Base-by-base conservation (phyloP, 768 basidiomycete species). In the Tubosaeta sp. region DNA sequence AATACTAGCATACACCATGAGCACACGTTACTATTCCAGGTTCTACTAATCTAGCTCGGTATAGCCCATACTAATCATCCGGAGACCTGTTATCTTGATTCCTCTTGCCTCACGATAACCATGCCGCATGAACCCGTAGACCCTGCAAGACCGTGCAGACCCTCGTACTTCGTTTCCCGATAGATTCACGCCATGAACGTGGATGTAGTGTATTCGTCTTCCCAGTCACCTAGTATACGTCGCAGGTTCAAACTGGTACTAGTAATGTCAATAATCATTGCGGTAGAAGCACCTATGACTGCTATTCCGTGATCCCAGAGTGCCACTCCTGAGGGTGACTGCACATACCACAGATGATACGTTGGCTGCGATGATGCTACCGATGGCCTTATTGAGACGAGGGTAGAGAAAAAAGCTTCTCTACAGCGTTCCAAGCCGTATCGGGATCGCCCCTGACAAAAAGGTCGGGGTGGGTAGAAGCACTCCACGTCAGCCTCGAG, bases 401-500 rank as follows among this genome's bases (percentile, higher is more conserved):
- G 8, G 25, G 25, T 4, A 8, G 25, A 34, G 42, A 35, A 38
- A 59, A 55, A n/a, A 61, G 57, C 3, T 6, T 25, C 6, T 38
- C 27, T 2, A 61, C 51, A 32, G 36, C 57, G 0, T 40, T 1
- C 60, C 60, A 61, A 45, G 60, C 60, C 14, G 14, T 27, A 0
- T 46, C 31, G 30, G 16, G 3, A 19, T 21, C 14, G 11, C 30
- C 43, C 11, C 0, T 11, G 35, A 1, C 2, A 25, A 61, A 52
- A 19, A 45, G 22, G 0, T 38, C 2, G 0, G 40, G 34, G 29
- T 58, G 49, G 5, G 7, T 12, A 6, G 60, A 46, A 31, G 49
- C 0, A 4, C 4, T 0, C 60, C 60, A 59, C 2, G 0, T 11
- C 12, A 41, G 4, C 3, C 1, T 27, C 27, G 6, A 27, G 1